Conservation (phyloP, 2,329 filamentous ascomycete genomes). For the Trichothecium sympodiale region DNA sequence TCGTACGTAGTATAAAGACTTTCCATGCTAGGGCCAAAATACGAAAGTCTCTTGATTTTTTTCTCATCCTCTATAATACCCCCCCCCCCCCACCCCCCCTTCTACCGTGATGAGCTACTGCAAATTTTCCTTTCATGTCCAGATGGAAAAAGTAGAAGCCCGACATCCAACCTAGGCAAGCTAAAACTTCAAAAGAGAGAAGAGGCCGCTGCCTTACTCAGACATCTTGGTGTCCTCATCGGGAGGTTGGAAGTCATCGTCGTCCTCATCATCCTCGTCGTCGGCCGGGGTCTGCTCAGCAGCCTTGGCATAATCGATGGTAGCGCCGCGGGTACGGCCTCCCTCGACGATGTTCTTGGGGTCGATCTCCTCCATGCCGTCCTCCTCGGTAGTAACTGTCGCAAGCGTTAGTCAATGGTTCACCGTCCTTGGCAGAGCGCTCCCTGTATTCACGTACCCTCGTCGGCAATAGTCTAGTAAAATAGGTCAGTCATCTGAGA, state of each 20-base stretch:
- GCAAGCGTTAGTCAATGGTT: constrained; percentile 2
- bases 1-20: too few relatives aligned
- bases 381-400: constrained; percentile 48
- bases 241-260: constrained; percentile 56
- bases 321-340: constrained; percentile 80
- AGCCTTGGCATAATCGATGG: constrained; percentile 89
- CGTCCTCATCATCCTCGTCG: constrained; percentile 74
- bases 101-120: too few relatives aligned
- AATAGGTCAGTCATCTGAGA: too few relatives aligned
- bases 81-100: too few relatives aligned
- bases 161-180: background rate
- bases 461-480: background rate
- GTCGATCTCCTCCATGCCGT: constrained; percentile 87
- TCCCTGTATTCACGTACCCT: background rate
- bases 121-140: background rate
- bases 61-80: too few relatives aligned
- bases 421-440: background rate
- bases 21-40: too few relatives aligned
- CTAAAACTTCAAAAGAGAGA: too few relatives aligned
- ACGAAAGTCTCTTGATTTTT: too few relatives aligned
- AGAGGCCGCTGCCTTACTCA: constrained; percentile 15
- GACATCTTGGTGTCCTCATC: constrained; percentile 61
- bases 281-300: constrained; percentile 64
- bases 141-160: background rate
- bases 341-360: constrained; percentile 72